These are phyloP conservation scores for Henckelia pumila DNA, from an alignment of 257 asterid genomes.

Conservation along the genomic window DNA sequence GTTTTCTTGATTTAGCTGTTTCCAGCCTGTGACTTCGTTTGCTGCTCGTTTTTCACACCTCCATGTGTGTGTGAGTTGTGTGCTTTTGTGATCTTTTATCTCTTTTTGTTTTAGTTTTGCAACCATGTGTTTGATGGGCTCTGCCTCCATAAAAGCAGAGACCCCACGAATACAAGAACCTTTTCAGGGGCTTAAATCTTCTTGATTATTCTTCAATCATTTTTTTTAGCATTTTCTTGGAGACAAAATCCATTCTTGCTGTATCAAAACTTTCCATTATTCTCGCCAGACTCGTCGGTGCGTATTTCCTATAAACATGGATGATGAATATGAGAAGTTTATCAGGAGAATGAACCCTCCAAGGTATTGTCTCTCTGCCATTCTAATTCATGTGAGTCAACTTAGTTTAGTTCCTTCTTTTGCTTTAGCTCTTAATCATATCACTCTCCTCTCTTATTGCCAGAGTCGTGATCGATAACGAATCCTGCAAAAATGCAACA, in stretches of 20 bases:
- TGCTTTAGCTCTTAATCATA: neutral
- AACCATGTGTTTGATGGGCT: conserved; percentile 30
- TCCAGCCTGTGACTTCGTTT: conserved; percentile 12
- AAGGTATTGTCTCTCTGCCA: conserved; percentile 36
- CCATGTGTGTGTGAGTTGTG: conserved; percentile 19
- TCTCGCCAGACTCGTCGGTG: conserved; percentile 50
- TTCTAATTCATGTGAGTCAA: neutral
- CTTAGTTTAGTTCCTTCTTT: neutral
- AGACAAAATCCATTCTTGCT: conserved; percentile 23
- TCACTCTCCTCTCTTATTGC: conserved; percentile 12
- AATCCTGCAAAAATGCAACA: conserved; percentile 85
- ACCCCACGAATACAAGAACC: conserved; percentile 33
- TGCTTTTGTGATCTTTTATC: conserved; percentile 22
- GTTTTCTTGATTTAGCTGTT: conserved; percentile 17
- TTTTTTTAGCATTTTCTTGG: conserved; percentile 21
- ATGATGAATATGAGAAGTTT: conserved; percentile 87
- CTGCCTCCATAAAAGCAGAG: conserved; percentile 25
- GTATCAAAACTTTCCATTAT: conserved; percentile 24
- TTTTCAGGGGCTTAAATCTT: conserved; percentile 31
- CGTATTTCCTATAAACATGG: conserved; percentile 66
- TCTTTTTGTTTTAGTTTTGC: conserved; percentile 12
- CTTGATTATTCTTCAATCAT: conserved; percentile 35
- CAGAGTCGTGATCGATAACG: conserved; percentile 93
- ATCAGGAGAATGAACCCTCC: conserved; percentile 96
- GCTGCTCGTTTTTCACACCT: conserved; percentile 23